Evolutionary conservation across 495 filamentous ascomycete genomes (phyloP), one percentile per base, ranked within the genome.

Genomic region (Chaetomidium leptoderma): DNA sequence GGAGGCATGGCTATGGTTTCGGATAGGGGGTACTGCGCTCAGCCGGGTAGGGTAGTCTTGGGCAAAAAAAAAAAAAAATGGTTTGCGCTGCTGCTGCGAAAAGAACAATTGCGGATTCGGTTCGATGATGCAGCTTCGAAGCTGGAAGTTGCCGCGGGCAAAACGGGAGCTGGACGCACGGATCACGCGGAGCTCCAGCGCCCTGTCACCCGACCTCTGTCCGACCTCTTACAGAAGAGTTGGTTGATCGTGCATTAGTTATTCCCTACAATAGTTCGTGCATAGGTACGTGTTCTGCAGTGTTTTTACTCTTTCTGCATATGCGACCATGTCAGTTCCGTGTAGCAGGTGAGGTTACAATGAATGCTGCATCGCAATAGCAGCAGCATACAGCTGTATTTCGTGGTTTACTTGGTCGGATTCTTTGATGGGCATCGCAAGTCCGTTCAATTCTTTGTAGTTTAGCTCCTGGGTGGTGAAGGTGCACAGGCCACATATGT

Each of bases 1-100:
- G 76, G 75, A 61, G 77, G 77, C 77, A 80, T 80, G n/a, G n/a
- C n/a, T 56, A 65, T 75, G 53, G 35, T 30, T 29, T 11, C 16
- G 32, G 32, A 13, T 57, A 14, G 54, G 19, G 29, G 43, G 23
- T 39, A 23, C 9, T 50, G n/a, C 10, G 8, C 6, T 21, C 23
- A n/a, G 26, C 7, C 10, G 7, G 42, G 24, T 26, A 40, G 7
- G 42, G 24, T 26, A 40, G 29, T 55, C 30, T 26, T 29, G 40
- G 53, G 52, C 26, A 36, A 54, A 27, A 29, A 27, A 61, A 49
- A 9, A 3, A 33, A 19, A 11, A 24, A 13, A n/a, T n/a, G n/a
- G n/a, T 47, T 2, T 32, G n/a, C 2, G 51, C 6, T 21, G 36
- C 14, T 43, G 17, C n/a, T 24, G 48, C 29, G 27, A 52, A 60